phyloP scores from a whole-genome alignment of 345 rosid species.

The Eucalyptus cloeziana region DNA sequence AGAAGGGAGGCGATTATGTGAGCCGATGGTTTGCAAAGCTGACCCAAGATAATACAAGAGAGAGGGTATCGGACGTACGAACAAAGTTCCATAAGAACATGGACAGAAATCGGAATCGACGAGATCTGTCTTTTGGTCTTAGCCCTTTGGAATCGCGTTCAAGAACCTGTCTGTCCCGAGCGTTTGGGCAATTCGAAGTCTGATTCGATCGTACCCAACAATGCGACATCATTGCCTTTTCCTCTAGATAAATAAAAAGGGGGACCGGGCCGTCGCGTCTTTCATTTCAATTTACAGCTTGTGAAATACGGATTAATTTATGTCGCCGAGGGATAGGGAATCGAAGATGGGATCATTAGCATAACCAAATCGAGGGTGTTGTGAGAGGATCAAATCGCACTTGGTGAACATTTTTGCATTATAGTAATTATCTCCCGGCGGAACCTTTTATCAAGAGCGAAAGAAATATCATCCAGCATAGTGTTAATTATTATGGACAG shows the following conservation, averaged over 20 bases:
- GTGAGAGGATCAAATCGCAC: neutral
- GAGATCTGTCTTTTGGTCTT: neutral
- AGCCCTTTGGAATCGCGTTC: neutral
- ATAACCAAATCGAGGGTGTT: neutral
- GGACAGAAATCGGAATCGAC: neutral
- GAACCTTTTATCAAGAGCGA: neutral
- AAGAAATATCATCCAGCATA: neutral
- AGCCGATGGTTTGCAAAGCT: neutral
- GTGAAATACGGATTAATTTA: neutral
- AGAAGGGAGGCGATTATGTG: neutral
- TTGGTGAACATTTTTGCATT: neutral
- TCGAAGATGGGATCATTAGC: neutral
- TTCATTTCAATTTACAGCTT: neutral
- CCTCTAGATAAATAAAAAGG: neutral
- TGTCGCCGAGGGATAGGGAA: neutral
- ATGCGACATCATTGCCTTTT: neutral
- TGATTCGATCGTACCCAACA: neutral
- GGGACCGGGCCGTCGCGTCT: accelerated
- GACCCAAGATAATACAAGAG: neutral
- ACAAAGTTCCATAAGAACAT: neutral
- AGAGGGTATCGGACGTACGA: neutral
- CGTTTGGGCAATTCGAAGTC: neutral
- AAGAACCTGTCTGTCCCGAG: neutral
- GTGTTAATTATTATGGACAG: neutral
- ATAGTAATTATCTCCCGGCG: neutral